Evolutionary conservation across 2,329 filamentous ascomycete species (phyloP).

Genomic region (Sphaceloma murrayae): DNA sequence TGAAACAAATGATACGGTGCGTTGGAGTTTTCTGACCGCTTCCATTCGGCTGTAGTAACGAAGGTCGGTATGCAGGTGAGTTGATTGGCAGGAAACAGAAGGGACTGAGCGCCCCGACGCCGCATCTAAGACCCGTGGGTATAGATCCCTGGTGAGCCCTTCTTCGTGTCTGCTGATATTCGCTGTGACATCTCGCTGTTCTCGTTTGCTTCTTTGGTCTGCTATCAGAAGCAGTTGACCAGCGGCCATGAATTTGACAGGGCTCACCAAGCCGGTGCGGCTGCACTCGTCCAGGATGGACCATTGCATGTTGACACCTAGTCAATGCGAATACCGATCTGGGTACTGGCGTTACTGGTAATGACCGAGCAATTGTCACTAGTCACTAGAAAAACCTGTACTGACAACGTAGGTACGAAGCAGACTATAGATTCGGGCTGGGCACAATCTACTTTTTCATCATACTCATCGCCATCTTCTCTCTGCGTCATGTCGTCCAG

Average conservation of each 20-base stretch:
- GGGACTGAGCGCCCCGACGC: too few relatives aligned
- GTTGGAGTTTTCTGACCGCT: too few relatives aligned
- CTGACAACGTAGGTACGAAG: slow-evolving; percentile 38
- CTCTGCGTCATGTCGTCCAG: slow-evolving; percentile 32
- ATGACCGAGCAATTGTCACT: too few relatives aligned
- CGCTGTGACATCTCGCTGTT: too few relatives aligned
- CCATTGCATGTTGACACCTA: slow-evolving; percentile 28
- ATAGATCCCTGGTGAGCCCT: too few relatives aligned
- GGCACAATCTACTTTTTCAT: slow-evolving; percentile 47
- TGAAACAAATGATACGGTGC: too few relatives aligned
- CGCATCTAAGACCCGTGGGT: too few relatives aligned
- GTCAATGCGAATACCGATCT: slow-evolving; percentile 39
- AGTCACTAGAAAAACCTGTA: slow-evolving; percentile 1
- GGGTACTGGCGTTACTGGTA: slow-evolving; percentile 44
- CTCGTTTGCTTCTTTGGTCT: background rate
- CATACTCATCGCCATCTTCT: slow-evolving; percentile 40
- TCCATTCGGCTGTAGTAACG: too few relatives aligned
- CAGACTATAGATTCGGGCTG: slow-evolving; percentile 46
- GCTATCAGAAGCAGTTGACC: too few relatives aligned
- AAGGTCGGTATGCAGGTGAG: too few relatives aligned
- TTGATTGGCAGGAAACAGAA: too few relatives aligned
- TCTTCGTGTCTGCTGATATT: too few relatives aligned
- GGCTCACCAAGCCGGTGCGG: slow-evolving; percentile 36
- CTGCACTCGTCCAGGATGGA: slow-evolving; percentile 33
- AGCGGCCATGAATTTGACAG: slow-evolving; percentile 24